These are phyloP conservation scores for Cicer judaicum DNA, from an alignment of 306 rosid species.

Conservation along the genomic window DNA sequence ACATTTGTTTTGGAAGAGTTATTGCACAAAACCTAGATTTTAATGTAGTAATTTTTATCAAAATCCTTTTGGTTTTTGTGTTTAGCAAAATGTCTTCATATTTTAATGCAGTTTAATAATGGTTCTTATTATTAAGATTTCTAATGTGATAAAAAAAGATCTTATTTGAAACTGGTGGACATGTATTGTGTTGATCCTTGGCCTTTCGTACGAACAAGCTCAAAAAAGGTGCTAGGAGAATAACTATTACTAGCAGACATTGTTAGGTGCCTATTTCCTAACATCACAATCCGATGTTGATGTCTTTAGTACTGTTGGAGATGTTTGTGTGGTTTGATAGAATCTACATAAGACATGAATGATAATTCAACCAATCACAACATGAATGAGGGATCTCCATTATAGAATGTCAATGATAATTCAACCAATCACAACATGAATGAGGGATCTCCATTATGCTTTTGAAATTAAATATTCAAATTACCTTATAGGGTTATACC, in stretches of 20 bases:
- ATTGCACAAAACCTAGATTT: constrained; percentile 26
- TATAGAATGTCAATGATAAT: no score
- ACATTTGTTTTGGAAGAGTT: constrained; percentile 28
- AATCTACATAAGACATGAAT: neutral
- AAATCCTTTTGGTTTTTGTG: constrained; percentile 17
- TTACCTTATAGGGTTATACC: neutral
- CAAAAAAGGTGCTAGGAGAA: neutral
- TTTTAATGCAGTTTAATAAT: neutral
- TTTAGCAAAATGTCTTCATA: constrained; percentile 24
- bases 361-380: no score
- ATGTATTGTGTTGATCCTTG: neutral
- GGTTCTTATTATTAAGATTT: neutral
- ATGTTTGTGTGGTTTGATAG: neutral
- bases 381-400: no score
- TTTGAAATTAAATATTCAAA: neutral
- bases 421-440: no score
- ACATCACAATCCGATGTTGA: neutral
- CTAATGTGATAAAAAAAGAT: neutral
- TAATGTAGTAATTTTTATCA: constrained; percentile 12
- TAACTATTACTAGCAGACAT: neutral
- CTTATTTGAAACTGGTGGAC: neutral
- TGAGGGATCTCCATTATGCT: neutral
- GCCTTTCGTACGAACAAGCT: neutral
- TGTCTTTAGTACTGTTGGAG: constrained; percentile 2
- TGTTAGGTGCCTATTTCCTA: neutral